Conservation (phyloP, 1,284 basidiomycete genomes). For the Phenoliferia sp. region DNA sequence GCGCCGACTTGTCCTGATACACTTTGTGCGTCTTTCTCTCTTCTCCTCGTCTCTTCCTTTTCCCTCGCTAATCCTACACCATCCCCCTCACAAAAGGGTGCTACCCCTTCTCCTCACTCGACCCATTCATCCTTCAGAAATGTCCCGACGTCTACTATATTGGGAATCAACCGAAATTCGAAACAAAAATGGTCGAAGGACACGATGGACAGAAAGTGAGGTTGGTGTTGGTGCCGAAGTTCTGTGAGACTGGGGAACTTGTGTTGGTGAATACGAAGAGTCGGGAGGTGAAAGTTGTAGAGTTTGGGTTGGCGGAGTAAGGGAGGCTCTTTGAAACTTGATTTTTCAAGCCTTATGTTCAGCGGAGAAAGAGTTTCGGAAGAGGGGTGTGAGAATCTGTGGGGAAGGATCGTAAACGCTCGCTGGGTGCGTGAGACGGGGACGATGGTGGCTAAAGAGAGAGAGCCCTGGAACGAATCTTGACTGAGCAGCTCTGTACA, state of each 20-base stretch:
- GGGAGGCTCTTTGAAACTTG: no score
- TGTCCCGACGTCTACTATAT: conserved; percentile 86
- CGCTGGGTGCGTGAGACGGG: no score
- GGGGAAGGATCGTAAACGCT: no score
- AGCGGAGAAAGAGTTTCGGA: no score
- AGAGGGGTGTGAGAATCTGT: no score
- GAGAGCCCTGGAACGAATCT: no score
- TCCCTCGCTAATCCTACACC: neutral
- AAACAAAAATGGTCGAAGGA: conserved; percentile 60
- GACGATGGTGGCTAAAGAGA: no score
- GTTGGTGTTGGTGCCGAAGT: conserved; percentile 77
- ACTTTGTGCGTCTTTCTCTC: conserved; percentile 53
- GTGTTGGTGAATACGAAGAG: conserved; percentile 59
- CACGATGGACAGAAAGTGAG: conserved; percentile 47
- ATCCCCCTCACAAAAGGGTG: conserved; percentile 57
- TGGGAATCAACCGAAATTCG: conserved; percentile 84
- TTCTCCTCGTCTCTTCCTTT: neutral
- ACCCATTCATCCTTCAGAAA: conserved; percentile 82
- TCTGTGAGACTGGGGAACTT: conserved; percentile 61
- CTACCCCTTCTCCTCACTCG: conserved; percentile 80
- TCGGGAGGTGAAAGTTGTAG: conserved; percentile 49
- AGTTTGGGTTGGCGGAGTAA: conserved; percentile 7
- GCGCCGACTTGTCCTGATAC: conserved; percentile 98
- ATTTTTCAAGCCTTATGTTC: no score
- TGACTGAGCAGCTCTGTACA: no score